Evolutionary conservation across 2,329 filamentous ascomycete species (phyloP).

Genomic region (Fusarium floridanum): DNA sequence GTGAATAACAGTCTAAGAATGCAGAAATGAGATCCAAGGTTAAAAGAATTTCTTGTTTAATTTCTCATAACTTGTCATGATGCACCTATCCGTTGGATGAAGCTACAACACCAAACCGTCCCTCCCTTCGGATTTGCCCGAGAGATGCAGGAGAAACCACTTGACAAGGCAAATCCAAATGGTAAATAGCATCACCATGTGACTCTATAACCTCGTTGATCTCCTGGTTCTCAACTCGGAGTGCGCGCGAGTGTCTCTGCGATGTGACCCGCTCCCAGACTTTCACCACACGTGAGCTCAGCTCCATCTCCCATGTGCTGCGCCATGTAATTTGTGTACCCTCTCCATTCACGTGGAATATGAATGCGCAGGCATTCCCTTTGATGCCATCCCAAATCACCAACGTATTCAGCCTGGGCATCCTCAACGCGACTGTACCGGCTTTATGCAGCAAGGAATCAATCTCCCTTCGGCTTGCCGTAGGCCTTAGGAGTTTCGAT

Average conservation of each 20-base stretch:
- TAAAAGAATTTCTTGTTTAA: neutral
- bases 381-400: conserved; percentile 52
- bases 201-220: neutral
- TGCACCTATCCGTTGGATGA: neutral
- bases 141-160: conserved; percentile 19
- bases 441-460: conserved; percentile 44
- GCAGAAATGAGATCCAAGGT: neutral
- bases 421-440: conserved; percentile 39
- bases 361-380: conserved; percentile 50
- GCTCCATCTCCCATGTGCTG: conserved; percentile 49
- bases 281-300: conserved; percentile 44
- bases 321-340: conserved; percentile 49
- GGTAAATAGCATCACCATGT: neutral
- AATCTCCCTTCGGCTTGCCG: conserved; percentile 29
- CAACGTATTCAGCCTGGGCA: conserved; percentile 50
- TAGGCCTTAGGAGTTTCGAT: conserved; percentile 44
- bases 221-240: conserved; percentile 42
- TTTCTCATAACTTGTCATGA: neutral
- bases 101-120: neutral
- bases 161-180: neutral
- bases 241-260: conserved; percentile 18
- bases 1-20: neutral
- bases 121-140: conserved; percentile 49
- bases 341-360: conserved; percentile 44
- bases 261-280: conserved; percentile 23